Percentiles rank a stretch among this genome's conserved stretches.
These are phyloP conservation scores for Scheffersomyces titani DNA, from an alignment of 1,139 yeast species.

Conservation along the genomic window DNA sequence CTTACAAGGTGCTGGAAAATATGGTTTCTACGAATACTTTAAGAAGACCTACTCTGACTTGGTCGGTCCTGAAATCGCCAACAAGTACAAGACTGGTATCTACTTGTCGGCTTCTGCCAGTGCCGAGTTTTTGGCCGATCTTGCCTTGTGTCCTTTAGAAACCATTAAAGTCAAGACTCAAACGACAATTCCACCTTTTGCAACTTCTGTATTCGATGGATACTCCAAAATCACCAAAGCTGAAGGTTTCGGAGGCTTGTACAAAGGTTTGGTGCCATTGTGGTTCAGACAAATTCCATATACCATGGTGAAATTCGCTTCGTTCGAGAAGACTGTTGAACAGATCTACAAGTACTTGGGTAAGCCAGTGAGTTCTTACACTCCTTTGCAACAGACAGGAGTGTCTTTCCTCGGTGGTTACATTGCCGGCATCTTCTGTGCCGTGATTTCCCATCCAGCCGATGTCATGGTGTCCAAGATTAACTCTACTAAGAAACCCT, in stretches of 20 bases:
- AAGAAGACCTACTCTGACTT: constrained; percentile 72
- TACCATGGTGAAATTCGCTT: constrained; percentile 94
- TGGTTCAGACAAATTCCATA: constrained; percentile 97
- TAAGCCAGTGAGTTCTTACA: constrained; percentile 40
- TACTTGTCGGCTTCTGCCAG: constrained; percentile 85
- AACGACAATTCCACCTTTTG: constrained; percentile 85
- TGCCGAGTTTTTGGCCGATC: constrained; percentile 90
- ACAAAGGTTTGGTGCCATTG: constrained; percentile 85
- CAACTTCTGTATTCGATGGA: constrained; percentile 63
- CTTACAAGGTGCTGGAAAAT: constrained; percentile 94
- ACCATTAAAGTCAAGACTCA: constrained; percentile 92
- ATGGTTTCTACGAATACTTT: constrained; percentile 90
- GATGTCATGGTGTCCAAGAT: constrained; percentile 96
- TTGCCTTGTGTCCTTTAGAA: constrained; percentile 89
- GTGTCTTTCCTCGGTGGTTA: constrained; percentile 94
- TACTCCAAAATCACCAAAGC: constrained; percentile 62
- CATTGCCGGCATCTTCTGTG: constrained; percentile 95
- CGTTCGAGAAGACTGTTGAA: constrained; percentile 87
- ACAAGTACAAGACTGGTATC: constrained; percentile 69
- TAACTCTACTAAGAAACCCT: constrained; percentile 68
- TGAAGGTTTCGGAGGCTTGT: constrained; percentile 73
- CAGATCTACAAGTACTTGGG: constrained; percentile 58
- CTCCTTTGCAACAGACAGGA: constrained; percentile 76
- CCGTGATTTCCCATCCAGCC: constrained; percentile 93
- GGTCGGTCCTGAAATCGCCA: constrained; percentile 65